Evolutionary conservation across 805 yeast species (phyloP), one percentile per base, ranked within the genome.

Genomic region (Cephaloascus albidus): DNA sequence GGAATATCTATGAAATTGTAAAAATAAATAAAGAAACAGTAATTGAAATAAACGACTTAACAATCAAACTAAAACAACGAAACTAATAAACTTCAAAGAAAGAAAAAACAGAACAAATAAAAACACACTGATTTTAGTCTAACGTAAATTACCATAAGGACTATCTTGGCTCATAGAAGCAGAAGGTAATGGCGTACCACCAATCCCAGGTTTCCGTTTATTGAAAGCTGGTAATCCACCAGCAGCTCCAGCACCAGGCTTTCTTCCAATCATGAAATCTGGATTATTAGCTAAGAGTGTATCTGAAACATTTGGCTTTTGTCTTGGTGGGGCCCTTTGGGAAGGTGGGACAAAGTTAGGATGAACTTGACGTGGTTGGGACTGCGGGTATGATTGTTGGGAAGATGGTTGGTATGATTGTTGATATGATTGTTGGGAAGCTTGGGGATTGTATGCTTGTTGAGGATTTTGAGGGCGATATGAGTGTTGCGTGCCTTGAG

Each of bases 271-370:
- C 14, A n/a, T 35, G 28, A 23, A 23, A 12, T 23, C 28, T 23
- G 28, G 28, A 23, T 23, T 23, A 12, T 23, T 23, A 23, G 28
- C 28, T 23, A 23, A 23, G 10, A 23, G 12, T 8, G 12, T 12
- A 12, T 23, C 12, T 6, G 6, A 33, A 38, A 37, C 34, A 26
- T 39, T 38, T 18, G 47, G 39, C n/a, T 41, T 43, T 20, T 43
- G 43, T 10, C 46, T 33, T 15, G 36, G 35, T 8, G 36, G 37
- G 16, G 41, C 23, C 4, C 42, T 38, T 20, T 40, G 42, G 23
- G 42, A 40, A n/a, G 54, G 48, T 3, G 50, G 48, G n/a, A n/a
- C n/a, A n/a, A 74, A 72, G 46, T 74, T 76, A 19, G 79, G 79
- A 45, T 72, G 74, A 75, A 52, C 42, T 35, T 36, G 52, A n/a